Conservation (phyloP, 805 yeast genomes). For the Wickerhamomyces chaumierensis region DNA sequence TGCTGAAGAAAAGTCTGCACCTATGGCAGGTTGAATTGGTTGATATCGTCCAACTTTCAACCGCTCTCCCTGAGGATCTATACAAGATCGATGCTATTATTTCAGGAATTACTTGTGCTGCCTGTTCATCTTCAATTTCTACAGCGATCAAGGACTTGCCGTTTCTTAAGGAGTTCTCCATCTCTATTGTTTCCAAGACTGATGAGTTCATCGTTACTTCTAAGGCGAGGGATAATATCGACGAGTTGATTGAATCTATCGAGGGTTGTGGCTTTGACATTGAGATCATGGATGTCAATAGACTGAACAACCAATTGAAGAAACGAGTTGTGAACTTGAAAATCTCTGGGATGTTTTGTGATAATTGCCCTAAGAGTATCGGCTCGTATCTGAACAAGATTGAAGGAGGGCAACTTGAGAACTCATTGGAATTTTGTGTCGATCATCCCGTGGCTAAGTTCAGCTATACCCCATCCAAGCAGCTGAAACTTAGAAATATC, state of each 20-base stretch:
- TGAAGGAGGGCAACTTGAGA: conserved; percentile 49
- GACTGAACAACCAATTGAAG: conserved; percentile 34
- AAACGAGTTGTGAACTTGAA: conserved; percentile 44
- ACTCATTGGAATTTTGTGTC: conserved; percentile 44
- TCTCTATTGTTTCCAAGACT: conserved; percentile 48
- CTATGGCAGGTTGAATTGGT: conserved; percentile 47
- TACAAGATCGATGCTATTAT: conserved; percentile 48
- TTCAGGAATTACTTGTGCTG: conserved; percentile 69
- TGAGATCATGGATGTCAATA: conserved; percentile 31
- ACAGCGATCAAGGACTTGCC: conserved; percentile 34
- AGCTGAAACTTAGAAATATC: conserved; percentile 44
- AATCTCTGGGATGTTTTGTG: conserved; percentile 60
- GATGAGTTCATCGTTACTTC: conserved; percentile 50
- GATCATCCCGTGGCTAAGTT: conserved; percentile 48
- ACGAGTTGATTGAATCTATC: conserved; percentile 34
- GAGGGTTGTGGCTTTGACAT: conserved; percentile 64
- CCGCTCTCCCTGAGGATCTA: conserved; percentile 8
- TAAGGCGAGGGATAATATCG: conserved; percentile 23
- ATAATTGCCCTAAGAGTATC: conserved; percentile 52
- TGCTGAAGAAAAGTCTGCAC: conserved; percentile 33
- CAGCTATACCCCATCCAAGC: conserved; percentile 49
- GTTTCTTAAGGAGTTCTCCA: conserved; percentile 40
- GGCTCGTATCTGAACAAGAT: conserved; percentile 35
- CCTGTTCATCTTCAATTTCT: conserved; percentile 50
- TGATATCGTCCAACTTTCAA: conserved; percentile 18